A percentile compares a stretch with the other conserved stretches of the same genome.
These are phyloP conservation scores for Russula vinacea DNA, from an alignment of 768 basidiomycete genomes.

Conservation along the genomic window DNA sequence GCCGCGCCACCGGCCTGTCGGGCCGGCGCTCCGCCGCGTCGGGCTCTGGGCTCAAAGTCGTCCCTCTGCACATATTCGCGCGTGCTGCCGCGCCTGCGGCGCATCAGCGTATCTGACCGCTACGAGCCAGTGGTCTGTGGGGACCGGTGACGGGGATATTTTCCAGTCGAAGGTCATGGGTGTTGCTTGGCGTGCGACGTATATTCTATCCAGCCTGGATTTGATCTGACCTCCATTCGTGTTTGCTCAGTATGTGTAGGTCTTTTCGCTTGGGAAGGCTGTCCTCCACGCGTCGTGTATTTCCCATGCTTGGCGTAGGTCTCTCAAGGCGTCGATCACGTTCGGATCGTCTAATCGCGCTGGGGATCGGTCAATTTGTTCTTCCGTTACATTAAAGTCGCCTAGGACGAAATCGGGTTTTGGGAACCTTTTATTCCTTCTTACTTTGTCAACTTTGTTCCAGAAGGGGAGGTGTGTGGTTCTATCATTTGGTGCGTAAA, in stretches of 20 bases:
- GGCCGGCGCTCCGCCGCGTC: too few species aligned
- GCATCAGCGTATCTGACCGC: too few species aligned
- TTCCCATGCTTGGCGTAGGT: accelerated
- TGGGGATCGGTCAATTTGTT: neutral
- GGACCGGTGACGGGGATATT: too few species aligned
- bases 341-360: neutral
- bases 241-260: neutral
- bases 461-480: neutral
- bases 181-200: too few species aligned
- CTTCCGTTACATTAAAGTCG: neutral
- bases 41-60: too few species aligned
- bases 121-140: too few species aligned
- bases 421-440: neutral
- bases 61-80: too few species aligned
- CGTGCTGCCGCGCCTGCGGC: too few species aligned
- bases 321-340: neutral
- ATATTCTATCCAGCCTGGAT: neutral
- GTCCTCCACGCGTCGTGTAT: neutral
- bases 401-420: neutral
- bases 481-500: neutral
- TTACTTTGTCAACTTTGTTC: neutral
- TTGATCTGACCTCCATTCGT: accelerated
- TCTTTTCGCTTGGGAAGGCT: neutral
- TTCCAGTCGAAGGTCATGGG: too few species aligned
- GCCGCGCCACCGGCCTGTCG: too few species aligned